phyloP scores from a whole-genome alignment of 768 basidiomycete genomes.

The Phallus indusiatus region DNA sequence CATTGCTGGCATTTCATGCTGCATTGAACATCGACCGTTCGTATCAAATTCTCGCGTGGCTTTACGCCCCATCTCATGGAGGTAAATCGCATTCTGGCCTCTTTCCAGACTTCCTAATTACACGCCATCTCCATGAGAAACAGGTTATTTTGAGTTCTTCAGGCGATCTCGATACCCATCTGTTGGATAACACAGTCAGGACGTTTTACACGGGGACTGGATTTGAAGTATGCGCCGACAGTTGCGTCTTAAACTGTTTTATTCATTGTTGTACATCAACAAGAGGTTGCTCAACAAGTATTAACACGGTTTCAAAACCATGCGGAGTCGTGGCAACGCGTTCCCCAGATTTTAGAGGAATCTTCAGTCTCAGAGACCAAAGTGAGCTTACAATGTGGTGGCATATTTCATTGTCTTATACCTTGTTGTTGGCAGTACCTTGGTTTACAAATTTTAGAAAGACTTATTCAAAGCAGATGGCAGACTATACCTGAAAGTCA shows the following conservation, averaged over 20 bases:
- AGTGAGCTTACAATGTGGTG: conserved; percentile 27
- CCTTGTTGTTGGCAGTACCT: conserved; percentile 57
- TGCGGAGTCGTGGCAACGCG: conserved; percentile 94
- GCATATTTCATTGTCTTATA: background rate
- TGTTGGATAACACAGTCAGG: conserved; percentile 91
- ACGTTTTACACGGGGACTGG: conserved; percentile 84
- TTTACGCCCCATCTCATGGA: too few species aligned
- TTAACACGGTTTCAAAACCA: conserved; percentile 95
- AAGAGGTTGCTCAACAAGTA: conserved; percentile 89
- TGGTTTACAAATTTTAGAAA: conserved; percentile 94
- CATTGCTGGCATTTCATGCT: too few species aligned
- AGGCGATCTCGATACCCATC: conserved; percentile 78
- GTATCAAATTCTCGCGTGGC: too few species aligned
- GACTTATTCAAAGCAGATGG: conserved; percentile 90
- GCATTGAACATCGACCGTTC: too few species aligned
- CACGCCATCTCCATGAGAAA: too few species aligned
- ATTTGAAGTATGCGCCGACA: conserved; percentile 53
- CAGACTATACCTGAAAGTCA: conserved; percentile 92
- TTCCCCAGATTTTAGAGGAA: conserved; percentile 85
- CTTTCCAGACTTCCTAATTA: too few species aligned
- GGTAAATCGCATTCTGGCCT: too few species aligned
- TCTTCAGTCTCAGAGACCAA: conserved; percentile 82
- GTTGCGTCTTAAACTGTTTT: conserved; percentile 3
- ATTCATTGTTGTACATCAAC: conserved; percentile 37
- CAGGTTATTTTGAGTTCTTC: conserved; percentile 91